Percentiles rank a stretch among this genome's conserved stretches.
Evolutionary conservation across 1,284 basidiomycete genomes (phyloP).

Genomic region (Earliella scabrosa): DNA sequence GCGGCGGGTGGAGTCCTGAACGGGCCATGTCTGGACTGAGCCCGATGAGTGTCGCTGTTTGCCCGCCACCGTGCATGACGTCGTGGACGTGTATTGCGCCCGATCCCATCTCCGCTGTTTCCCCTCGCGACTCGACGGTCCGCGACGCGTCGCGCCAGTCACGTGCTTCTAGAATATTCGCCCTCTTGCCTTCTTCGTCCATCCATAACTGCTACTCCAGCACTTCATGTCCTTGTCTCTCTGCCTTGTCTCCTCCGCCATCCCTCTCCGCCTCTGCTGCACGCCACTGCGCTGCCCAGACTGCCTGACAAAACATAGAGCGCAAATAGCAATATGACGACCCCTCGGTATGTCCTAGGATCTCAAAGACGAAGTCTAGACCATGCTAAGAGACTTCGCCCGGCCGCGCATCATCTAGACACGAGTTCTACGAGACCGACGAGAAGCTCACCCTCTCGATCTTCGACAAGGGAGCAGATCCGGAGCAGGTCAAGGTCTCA

Average conservation of each 20-base stretch:
- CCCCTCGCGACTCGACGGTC: slow-evolving; percentile 1
- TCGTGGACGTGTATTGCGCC: slow-evolving; percentile 5
- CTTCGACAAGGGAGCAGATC: slow-evolving; percentile 80
- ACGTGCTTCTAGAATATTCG: slow-evolving; percentile 29
- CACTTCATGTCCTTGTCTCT: not conserved
- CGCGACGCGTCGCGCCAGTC: slow-evolving; percentile 15
- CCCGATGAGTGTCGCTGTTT: not conserved
- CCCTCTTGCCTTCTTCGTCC: slow-evolving; percentile 5
- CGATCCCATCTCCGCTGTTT: slow-evolving; percentile 8
- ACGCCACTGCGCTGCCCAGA: not conserved
- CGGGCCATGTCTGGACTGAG: not conserved
- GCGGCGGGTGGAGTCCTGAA: not conserved
- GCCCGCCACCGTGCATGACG: slow-evolving; percentile 10
- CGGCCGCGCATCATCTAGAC: slow-evolving; percentile 45
- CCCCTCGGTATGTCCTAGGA: slow-evolving; percentile 10
- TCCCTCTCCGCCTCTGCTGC: not conserved
- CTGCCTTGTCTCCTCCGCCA: not conserved
- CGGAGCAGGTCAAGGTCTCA: slow-evolving; percentile 60
- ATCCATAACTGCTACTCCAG: not conserved
- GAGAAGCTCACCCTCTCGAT: slow-evolving; percentile 75
- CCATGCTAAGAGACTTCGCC: not conserved
- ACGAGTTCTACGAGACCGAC: slow-evolving; percentile 90
- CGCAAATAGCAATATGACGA: slow-evolving; percentile 9
- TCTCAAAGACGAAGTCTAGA: not conserved
- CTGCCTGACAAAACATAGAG: not conserved